Evolutionary conservation across 805 yeast genomes (phyloP).

Genomic region (Lipomyces kockii): DNA sequence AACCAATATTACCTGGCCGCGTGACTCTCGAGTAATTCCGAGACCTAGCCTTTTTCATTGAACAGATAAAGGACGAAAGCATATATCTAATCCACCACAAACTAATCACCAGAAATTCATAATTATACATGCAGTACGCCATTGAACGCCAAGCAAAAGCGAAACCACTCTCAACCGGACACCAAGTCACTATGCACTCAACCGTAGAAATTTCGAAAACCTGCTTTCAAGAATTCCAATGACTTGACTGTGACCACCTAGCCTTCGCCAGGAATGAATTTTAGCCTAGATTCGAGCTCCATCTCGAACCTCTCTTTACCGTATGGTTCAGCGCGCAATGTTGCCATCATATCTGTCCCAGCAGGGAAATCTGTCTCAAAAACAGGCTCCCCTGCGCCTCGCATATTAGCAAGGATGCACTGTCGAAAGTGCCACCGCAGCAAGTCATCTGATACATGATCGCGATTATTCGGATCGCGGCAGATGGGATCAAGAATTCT

Average conservation of each 20-base stretch:
- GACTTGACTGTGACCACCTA: not conserved
- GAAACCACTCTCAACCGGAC: not conserved
- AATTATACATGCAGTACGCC: not conserved
- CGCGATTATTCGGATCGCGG: slow-evolving; percentile 1
- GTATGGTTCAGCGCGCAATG: slow-evolving; percentile 6
- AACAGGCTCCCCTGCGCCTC: slow-evolving; percentile 5
- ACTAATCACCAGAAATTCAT: not conserved
- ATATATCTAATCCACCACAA: not conserved
- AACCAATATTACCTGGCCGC: too few relatives aligned
- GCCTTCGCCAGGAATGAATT: slow-evolving; percentile 2
- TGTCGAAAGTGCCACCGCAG: slow-evolving; percentile 16
- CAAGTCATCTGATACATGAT: slow-evolving; percentile 9
- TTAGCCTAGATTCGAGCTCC: not conserved
- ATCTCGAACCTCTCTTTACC: slow-evolving; percentile 8
- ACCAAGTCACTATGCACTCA: not conserved
- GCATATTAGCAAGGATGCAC: slow-evolving; percentile 11
- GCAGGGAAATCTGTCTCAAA: slow-evolving; percentile 6
- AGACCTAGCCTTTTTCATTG: not conserved
- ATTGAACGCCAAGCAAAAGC: not conserved
- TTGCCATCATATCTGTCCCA: slow-evolving; percentile 8
- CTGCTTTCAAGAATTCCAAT: not conserved
- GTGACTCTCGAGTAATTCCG: not conserved
- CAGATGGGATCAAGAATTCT: slow-evolving; percentile 10
- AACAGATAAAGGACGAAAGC: slow-evolving; percentile 1
- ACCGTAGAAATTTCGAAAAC: not conserved